A percentile compares a stretch with the other conserved stretches of the same genome.
Evolutionary conservation across 1,284 basidiomycete species (phyloP).

Genomic region (Tremellales sp.): DNA sequence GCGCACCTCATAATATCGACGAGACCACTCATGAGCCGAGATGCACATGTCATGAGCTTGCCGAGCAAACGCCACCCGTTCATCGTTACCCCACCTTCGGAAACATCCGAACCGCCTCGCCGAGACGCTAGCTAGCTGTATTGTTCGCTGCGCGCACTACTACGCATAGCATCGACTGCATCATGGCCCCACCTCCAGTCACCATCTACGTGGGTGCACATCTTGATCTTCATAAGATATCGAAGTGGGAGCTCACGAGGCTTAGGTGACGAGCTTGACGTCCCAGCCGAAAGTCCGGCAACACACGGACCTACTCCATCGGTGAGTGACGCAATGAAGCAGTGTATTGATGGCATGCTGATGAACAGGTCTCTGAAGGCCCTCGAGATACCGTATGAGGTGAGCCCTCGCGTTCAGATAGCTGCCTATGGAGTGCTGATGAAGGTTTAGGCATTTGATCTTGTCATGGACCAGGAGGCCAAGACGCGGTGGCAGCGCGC

Average conservation of each 20-base stretch:
- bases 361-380: constrained; percentile 29
- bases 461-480: constrained; percentile 43
- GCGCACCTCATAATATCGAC: too few relatives aligned
- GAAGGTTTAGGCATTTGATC: constrained; percentile 29
- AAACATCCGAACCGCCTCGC: too few relatives aligned
- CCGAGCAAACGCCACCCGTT: too few relatives aligned
- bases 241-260: background rate
- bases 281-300: constrained; percentile 40
- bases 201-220: constrained; percentile 13
- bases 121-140: too few relatives aligned
- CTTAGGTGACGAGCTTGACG: constrained; percentile 42
- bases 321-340: constrained; percentile 17
- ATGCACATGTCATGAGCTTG: too few relatives aligned
- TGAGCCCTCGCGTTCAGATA: constrained; percentile 9
- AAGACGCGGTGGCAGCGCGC: constrained; percentile 46
- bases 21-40: too few relatives aligned
- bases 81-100: too few relatives aligned
- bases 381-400: constrained; percentile 44
- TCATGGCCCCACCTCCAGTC: constrained; percentile 15
- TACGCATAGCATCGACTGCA: too few relatives aligned
- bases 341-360: background rate
- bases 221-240: background rate
- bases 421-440: background rate
- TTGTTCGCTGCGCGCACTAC: too few relatives aligned
- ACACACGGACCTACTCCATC: constrained; percentile 40